Conservation (phyloP, 2,329 filamentous ascomycete genomes). For the Chaetomiaceae sp. region DNA sequence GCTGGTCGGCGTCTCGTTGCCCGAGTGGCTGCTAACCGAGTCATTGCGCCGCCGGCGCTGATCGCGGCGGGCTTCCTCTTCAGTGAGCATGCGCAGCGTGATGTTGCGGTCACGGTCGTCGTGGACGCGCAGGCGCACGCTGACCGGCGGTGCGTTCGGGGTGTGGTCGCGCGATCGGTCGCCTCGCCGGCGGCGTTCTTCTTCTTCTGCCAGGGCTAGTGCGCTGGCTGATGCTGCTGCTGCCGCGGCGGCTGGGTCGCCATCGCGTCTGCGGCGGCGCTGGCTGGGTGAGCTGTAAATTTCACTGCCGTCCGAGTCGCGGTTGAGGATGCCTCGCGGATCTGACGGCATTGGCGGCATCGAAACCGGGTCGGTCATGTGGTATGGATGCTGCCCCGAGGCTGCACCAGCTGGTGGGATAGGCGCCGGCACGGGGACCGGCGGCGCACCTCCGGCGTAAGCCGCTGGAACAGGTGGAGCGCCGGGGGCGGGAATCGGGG, state of each 20-base stretch:
- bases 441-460: background rate
- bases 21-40: constrained; percentile 54
- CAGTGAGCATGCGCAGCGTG: constrained; percentile 57
- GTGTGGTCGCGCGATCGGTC: constrained; percentile 33
- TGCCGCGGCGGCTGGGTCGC: constrained; percentile 43
- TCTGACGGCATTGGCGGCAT: constrained; percentile 56
- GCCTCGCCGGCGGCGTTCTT: constrained; percentile 36
- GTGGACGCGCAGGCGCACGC: constrained; percentile 57
- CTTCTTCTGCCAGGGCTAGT: constrained; percentile 45
- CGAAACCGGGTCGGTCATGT: constrained; percentile 32
- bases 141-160: constrained; percentile 40
- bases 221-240: constrained; percentile 45
- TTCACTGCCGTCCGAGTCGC: constrained; percentile 41
- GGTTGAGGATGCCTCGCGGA: constrained; percentile 43
- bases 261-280: constrained; percentile 38
- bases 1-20: constrained; percentile 46
- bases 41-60: constrained; percentile 39
- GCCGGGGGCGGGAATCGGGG: background rate
- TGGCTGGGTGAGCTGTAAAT: constrained; percentile 38
- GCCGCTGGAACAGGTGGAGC: constrained; percentile 5
- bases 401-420: constrained; percentile 29
- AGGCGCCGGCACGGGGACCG: constrained; percentile 8
- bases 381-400: constrained; percentile 35
- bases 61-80: constrained; percentile 48
- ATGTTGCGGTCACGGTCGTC: constrained; percentile 58